These are phyloP conservation scores for Diaporthe sp. DNA, from an alignment of 2,329 filamentous ascomycete species.

Conservation along the genomic window DNA sequence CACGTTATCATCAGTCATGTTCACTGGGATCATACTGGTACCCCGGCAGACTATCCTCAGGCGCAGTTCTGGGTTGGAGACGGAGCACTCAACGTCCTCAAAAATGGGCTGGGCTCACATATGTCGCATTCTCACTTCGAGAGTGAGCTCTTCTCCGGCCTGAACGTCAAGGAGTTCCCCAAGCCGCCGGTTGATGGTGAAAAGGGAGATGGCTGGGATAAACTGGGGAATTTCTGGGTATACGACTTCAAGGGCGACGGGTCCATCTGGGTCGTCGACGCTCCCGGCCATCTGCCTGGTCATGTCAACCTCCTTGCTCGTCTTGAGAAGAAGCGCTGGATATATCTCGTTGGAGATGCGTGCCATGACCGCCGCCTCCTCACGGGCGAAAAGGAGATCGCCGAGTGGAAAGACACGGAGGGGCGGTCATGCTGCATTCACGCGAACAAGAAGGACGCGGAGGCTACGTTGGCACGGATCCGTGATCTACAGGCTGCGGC, in stretches of 20 bases:
- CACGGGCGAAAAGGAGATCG: constrained; percentile 64
- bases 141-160: constrained; percentile 44
- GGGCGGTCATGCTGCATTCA: constrained; percentile 63
- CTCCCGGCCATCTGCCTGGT: constrained; percentile 63
- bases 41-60: constrained; percentile 61
- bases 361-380: constrained; percentile 66
- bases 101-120: constrained; percentile 45
- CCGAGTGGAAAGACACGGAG: constrained; percentile 59
- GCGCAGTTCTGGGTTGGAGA: constrained; percentile 64
- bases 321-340: constrained; percentile 53
- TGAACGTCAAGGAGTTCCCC: constrained; percentile 58
- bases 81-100: constrained; percentile 57
- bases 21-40: constrained; percentile 71
- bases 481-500: constrained; percentile 50
- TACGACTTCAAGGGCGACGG: constrained; percentile 63
- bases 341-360: constrained; percentile 65
- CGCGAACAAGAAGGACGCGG: constrained; percentile 59
- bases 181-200: constrained; percentile 41
- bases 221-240: constrained; percentile 56
- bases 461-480: constrained; percentile 56
- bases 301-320: constrained; percentile 64
- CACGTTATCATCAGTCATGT: constrained; percentile 62
- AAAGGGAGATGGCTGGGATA: constrained; percentile 48
- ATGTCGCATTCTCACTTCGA: constrained; percentile 49
- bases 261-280: constrained; percentile 60